Evolutionary conservation across 2,329 filamentous ascomycete species (phyloP), one percentile per base, ranked within the genome.

Genomic region (Penicillium expansum): DNA sequence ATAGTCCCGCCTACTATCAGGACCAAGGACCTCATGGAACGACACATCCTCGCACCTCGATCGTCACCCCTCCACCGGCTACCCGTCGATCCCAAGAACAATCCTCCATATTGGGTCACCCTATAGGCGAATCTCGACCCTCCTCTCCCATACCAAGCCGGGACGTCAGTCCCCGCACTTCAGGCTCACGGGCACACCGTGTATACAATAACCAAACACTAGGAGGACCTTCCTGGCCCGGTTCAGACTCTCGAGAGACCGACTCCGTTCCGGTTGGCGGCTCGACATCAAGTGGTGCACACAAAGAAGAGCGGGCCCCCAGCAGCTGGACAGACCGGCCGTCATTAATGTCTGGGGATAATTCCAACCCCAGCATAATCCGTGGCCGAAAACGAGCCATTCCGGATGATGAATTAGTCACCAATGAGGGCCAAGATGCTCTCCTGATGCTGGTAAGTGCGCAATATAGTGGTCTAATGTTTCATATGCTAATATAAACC

Each of bases 401-500:
- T 22, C 57, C 67, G 4, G 67, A 67, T 8, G 69, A 69, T 8
- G 67, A 52, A 35, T 8, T 67, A 32, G 56, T 70, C 16, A 61
- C 68, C 29, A 64, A 69, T 50, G 64, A 65, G 18, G 62, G 67
- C 60, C 58, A 77, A 56, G 76, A 79, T 71, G 76, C 77, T n/a
- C 66, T 78, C 18, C 67, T 77, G 61, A 75, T 79, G 62, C 64
- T 79, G 61, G 77, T 79, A 57, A 61, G 69, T 62, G 24, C 14
- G 24, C 10, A 27, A 18, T 38, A 20, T 3, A 48, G 38, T 20
- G 16, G 9, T 30, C 9, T 8, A 22, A 20, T 38, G 16, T 20
- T 24, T 27, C 5, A 14, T 35, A 43, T 48, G 27, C 60, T 65
- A 59, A 67, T 57, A 39, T 33, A n/a, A 20, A 18, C 33, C 24